Percentiles rank a stretch among this genome's conserved stretches.
These are phyloP conservation scores for Podospora didyma DNA, from an alignment of 495 filamentous ascomycete genomes.

Conservation along the genomic window DNA sequence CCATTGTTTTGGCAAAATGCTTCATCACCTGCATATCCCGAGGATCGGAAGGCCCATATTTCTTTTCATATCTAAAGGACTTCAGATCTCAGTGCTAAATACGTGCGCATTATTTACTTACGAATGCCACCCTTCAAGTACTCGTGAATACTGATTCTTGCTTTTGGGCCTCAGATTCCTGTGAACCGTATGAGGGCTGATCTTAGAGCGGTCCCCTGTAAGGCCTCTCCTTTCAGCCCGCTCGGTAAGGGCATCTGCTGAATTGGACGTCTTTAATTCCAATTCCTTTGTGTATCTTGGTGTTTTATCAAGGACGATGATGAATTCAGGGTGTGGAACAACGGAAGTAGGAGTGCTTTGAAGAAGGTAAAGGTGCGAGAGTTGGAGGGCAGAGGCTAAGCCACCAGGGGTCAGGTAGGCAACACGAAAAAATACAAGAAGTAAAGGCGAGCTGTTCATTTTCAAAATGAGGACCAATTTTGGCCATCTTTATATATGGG, in stretches of 20 bases:
- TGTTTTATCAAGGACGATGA: neutral
- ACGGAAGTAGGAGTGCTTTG: neutral
- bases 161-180: slow-evolving; percentile 9
- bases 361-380: neutral
- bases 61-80: neutral
- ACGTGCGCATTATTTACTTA: neutral
- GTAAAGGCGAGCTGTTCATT: neutral
- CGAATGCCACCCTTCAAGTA: slow-evolving; percentile 3
- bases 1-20: slow-evolving; percentile 4
- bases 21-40: slow-evolving; percentile 7
- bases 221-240: slow-evolving; percentile 3
- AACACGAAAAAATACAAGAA: slow-evolving; percentile 3
- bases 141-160: neutral
- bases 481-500: neutral
- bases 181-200: slow-evolving; percentile 1
- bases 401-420: neutral
- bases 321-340: slow-evolving; percentile 7
- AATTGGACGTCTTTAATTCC: neutral
- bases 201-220: neutral
- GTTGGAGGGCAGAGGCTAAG: neutral
- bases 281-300: neutral
- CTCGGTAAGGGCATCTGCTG: slow-evolving; percentile 6
- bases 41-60: slow-evolving; percentile 7
- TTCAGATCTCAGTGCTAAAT: neutral
- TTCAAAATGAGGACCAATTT: neutral